Percentiles rank a stretch among this genome's conserved stretches.
These are phyloP conservation scores for Mycena citricolor DNA, from an alignment of 1,284 basidiomycete species.

Conservation along the genomic window DNA sequence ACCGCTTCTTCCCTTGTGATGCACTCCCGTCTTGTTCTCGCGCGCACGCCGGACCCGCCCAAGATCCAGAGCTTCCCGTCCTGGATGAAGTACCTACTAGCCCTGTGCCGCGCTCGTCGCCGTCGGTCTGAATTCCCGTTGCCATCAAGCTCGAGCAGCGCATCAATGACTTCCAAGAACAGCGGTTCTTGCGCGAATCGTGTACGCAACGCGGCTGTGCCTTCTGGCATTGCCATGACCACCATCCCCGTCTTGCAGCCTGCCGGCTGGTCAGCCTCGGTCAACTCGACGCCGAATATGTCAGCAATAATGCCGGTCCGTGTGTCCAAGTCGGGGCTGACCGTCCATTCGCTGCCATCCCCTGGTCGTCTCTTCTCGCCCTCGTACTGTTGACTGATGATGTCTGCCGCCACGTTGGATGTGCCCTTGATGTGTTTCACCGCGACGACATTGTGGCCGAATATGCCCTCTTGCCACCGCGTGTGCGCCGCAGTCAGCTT, in stretches of 20 bases:
- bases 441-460: constrained; percentile 28
- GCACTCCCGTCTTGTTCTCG: constrained; percentile 22
- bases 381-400: constrained; percentile 26
- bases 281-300: constrained; percentile 24
- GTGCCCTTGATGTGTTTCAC: constrained; percentile 28
- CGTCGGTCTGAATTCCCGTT: constrained; percentile 5
- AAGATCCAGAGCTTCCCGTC: constrained; percentile 33
- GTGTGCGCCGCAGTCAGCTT: constrained; percentile 31
- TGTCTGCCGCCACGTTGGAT: constrained; percentile 28
- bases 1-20: constrained; percentile 21
- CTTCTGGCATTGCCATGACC: constrained; percentile 6
- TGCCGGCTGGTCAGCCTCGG: constrained; percentile 1
- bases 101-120: constrained; percentile 29
- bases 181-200: constrained; percentile 31
- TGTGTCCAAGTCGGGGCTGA: constrained; percentile 32
- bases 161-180: constrained; percentile 30
- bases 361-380: constrained; percentile 16
- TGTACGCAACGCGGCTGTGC: constrained; percentile 15
- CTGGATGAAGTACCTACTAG: constrained; percentile 31
- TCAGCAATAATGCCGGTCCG: constrained; percentile 31
- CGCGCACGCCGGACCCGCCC: constrained; percentile 17
- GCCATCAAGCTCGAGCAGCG: constrained; percentile 26
- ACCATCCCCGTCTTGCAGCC: constrained; percentile 12
- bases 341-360: constrained; percentile 35
- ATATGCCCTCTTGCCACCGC: constrained; percentile 30